Evolutionary conservation across 257 asterid genomes (phyloP).

Genomic region (Plantago major): DNA sequence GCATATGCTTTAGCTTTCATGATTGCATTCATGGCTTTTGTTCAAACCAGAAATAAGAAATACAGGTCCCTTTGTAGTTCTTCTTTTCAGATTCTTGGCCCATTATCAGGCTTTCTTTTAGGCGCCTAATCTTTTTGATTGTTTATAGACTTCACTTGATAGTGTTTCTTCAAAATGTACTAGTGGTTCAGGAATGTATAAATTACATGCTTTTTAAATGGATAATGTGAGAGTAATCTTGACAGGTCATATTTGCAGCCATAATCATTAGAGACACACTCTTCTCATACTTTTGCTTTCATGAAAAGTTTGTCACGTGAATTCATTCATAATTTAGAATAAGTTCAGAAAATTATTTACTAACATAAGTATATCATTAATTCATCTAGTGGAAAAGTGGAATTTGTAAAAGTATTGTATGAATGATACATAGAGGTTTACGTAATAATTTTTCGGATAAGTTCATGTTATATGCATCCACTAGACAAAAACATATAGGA

Average conservation of each 20-base stretch:
- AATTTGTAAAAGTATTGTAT: no score
- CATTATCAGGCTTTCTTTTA: not conserved
- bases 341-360: no score
- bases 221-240: not conserved
- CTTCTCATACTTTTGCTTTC: not conserved
- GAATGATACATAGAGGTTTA: no score
- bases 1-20: no score
- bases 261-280: not conserved
- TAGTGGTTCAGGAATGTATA: no score
- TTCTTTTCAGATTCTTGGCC: not conserved
- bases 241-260: not conserved
- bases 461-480: not conserved
- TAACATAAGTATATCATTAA: no score
- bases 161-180: no score
- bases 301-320: slow-evolving; percentile 5
- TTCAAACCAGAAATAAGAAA: no score
- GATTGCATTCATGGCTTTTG: no score
- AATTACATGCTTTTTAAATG: not conserved
- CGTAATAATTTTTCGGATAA: not conserved
- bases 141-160: not conserved
- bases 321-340: not conserved
- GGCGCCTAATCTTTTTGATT: not conserved
- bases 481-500: no score
- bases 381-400: not conserved
- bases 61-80: not conserved